Evolutionary conservation across 306 rosid species (phyloP).

Genomic region (barrel medic (Medicago truncatula)): DNA sequence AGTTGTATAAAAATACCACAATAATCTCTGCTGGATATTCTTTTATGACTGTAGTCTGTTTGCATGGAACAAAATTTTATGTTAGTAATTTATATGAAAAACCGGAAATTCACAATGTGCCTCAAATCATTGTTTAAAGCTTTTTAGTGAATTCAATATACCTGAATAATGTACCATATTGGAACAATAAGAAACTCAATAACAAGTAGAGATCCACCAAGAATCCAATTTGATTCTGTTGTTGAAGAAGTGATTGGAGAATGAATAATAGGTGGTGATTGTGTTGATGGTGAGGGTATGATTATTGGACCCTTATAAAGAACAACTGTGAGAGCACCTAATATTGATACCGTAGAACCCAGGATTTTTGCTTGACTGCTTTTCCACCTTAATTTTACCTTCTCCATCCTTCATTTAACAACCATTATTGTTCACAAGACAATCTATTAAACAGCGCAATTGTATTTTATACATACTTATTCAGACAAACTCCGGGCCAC

Average conservation of each 20-base stretch:
- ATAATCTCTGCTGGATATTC: conserved; percentile 56
- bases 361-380: conserved; percentile 58
- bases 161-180: conserved; percentile 61
- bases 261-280: neutral
- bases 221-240: conserved; percentile 50
- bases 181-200: conserved; percentile 45
- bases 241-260: conserved; percentile 38
- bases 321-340: conserved; percentile 61
- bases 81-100: neutral
- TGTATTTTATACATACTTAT: no score
- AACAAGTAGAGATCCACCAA: conserved; percentile 56
- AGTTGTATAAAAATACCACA: conserved; percentile 56
- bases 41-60: conserved; percentile 40
- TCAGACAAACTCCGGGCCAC: no score
- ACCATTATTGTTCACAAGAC: neutral
- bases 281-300: conserved; percentile 34
- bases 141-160: neutral
- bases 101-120: neutral
- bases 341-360: conserved; percentile 54
- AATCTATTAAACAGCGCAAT: no score
- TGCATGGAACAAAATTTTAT: conserved; percentile 14
- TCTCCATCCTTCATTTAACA: conserved; percentile 60
- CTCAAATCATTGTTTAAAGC: neutral
- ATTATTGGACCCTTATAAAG: conserved; percentile 58
- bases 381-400: conserved; percentile 46